Base-by-base conservation (phyloP, 257 asterid species). In the Ilex aquifolium region DNA sequence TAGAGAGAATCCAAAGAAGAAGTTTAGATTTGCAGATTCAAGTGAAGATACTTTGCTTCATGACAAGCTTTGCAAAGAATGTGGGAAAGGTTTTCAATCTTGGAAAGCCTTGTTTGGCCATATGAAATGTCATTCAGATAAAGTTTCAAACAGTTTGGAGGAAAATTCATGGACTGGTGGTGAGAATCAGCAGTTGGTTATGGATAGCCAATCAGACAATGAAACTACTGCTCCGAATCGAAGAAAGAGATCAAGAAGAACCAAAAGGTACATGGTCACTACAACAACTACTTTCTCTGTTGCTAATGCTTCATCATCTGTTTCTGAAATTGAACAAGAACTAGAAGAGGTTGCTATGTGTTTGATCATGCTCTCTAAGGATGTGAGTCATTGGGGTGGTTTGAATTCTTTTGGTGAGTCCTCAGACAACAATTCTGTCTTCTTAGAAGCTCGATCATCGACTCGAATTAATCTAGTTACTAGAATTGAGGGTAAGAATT, bases 101-200 rank as follows among this genome's bases (percentile, higher is more conserved):
- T 79, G 88, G 89, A 88, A 84, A 78, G 94, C 96, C 65, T 67
- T 91, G 77, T 91, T 86, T 75, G 94, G 95, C 17, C 98, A 88
- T 74, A 91, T 88, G 95, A 88, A 88, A 65, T 82, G 86, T 72
- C 96, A 91, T 72, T 85, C 96, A 51, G 74, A 74, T 6, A 85
- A 72, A 57, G 66, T 68, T 48, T 49, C 27, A 52, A 60, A 66
- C 48, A 61, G 61, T 32, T 48, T 52, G 56, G 84, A 69, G 8
- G 79, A 78, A 17, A 85, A 80, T 73, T 88, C 85, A 60, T 74
- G 72, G 79, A 71, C 76, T 57, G 56, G 63, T 65, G 59, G 70
- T 69, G 27, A 21, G 27, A 65, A 65, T 65, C 66, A 49, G 12
- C 72, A 82, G 59, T 52, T 12, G 50, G 57, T 61, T 58, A 54